Percentiles rank a stretch among this genome's conserved stretches.
Evolutionary conservation across 2,329 filamentous ascomycete species (phyloP).

Genomic region (Penicillium sp.): DNA sequence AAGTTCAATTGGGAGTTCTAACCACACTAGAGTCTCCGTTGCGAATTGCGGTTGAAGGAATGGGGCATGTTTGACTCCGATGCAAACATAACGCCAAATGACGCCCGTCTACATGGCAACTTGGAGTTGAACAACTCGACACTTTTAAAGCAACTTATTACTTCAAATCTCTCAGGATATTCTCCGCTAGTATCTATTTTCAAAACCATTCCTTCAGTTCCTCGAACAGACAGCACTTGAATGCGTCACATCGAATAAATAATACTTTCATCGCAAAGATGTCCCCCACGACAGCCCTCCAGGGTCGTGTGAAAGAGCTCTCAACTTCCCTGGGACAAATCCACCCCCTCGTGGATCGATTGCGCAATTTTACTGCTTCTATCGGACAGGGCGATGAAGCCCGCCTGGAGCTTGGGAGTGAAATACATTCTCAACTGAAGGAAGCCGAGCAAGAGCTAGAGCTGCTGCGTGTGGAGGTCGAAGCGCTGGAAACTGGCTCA

Average conservation of each 20-base stretch:
- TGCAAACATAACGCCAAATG: conserved; percentile 32
- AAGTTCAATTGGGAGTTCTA: conserved; percentile 7
- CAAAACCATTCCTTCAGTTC: too few relatives aligned
- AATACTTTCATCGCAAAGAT: conserved; percentile 31
- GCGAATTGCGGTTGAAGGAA: conserved; percentile 14
- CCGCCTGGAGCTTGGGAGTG: conserved; percentile 70
- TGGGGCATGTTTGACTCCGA: conserved; percentile 28
- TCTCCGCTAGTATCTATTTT: too few relatives aligned
- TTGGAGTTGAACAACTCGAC: conserved; percentile 20
- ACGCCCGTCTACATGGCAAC: conserved; percentile 33
- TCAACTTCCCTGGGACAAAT: conserved; percentile 55
- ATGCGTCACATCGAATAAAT: neutral
- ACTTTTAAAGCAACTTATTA: neutral
- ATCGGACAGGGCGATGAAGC: conserved; percentile 64
- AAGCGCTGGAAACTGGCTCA: conserved; percentile 60
- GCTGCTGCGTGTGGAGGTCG: conserved; percentile 72
- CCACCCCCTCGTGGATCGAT: conserved; percentile 56
- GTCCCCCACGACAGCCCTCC: conserved; percentile 43
- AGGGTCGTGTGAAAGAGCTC: conserved; percentile 52
- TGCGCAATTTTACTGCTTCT: conserved; percentile 62
- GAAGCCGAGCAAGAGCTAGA: conserved; percentile 83
- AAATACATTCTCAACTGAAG: conserved; percentile 76
- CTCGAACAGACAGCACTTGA: neutral
- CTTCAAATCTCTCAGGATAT: neutral
- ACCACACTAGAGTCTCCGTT: conserved; percentile 5